phyloP scores from a whole-genome alignment of 352 stramenopile genomes.

The Phytophthora citricola region DNA sequence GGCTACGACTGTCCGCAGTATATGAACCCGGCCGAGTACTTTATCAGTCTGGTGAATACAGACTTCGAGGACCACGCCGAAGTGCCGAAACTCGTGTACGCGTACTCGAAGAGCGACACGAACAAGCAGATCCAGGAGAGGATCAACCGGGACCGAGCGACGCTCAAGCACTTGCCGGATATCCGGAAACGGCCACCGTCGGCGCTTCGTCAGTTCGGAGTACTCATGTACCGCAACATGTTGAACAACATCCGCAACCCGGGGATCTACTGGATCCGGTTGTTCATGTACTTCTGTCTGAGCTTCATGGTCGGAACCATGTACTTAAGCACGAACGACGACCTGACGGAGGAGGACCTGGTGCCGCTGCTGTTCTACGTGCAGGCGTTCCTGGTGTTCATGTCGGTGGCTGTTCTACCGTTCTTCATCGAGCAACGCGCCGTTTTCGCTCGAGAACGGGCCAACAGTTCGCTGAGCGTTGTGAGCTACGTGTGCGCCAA shows the following conservation, averaged over 20 bases:
- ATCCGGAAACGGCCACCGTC: slow-evolving; percentile 33
- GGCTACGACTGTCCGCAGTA: slow-evolving; percentile 52
- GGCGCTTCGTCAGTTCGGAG: slow-evolving; percentile 43
- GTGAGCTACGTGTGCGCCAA: slow-evolving; percentile 79
- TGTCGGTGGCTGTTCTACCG: slow-evolving; percentile 87
- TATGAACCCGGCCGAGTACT: neutral
- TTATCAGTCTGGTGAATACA: too few relatives aligned
- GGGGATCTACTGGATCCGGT: slow-evolving; percentile 68
- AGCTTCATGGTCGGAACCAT: slow-evolving; percentile 80
- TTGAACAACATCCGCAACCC: slow-evolving; percentile 74
- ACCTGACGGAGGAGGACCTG: slow-evolving; percentile 47
- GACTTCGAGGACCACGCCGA: slow-evolving; percentile 29
- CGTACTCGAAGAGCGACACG: slow-evolving; percentile 26
- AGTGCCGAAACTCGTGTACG: slow-evolving; percentile 28
- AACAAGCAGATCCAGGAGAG: slow-evolving; percentile 37
- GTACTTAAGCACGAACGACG: slow-evolving; percentile 61
- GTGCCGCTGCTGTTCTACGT: slow-evolving; percentile 85
- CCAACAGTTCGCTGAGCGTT: slow-evolving; percentile 82
- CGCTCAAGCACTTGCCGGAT: slow-evolving; percentile 25
- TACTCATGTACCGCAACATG: slow-evolving; percentile 61
- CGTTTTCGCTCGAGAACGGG: slow-evolving; percentile 34
- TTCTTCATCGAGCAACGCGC: slow-evolving; percentile 86
- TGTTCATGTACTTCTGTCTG: slow-evolving; percentile 28
- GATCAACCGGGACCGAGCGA: slow-evolving; percentile 16
- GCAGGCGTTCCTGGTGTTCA: slow-evolving; percentile 89